Base-by-base conservation (phyloP, 1,139 yeast species). In the Magnusiomyces paraingens region DNA sequence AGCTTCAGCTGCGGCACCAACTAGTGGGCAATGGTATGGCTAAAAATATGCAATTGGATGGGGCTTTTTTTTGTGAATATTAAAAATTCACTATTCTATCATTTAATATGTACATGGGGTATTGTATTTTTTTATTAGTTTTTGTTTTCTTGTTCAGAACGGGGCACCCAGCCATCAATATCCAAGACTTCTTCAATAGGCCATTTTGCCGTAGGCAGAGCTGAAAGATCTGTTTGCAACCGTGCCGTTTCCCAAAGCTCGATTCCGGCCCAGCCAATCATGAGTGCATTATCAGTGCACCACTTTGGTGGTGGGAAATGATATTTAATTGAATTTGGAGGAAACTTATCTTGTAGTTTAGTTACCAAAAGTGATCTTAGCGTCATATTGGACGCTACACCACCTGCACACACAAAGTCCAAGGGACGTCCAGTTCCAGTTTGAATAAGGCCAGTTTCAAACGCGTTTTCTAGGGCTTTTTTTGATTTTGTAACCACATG, bases 261-360 rank as follows among this genome's bases (percentile, higher is more conserved):
- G 12, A 91, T 86, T 0, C 97, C 99, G 0, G 98, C 96, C 81
- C 95, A 87, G 0, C 97, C 99, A 53, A 93, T 93, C 99, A 93
- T 93, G 1, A 90, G 80, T 0, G 98, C 96, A 69, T 93, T 94
- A 65, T 93, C 99, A 0, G 97, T 89, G 65, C 99, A 94, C 59
- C 91, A 73, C 5, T 77, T 71, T 6, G 83, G 73, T 32, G 80
- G 83, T 0, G 97, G 96, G 62, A 84, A 90, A 62, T 80, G 81
- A 57, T 81, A 73, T 1, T 68, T 58, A 14, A 66, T 47, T 15
- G 49, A 17, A 12, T 11, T 12, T 18, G 39, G 50, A 2, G 44
- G 36, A 11, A 11, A 18, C 10, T 21, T 18, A 10, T 17, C 32
- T 18, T 17, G 21, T 29, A 84, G 64, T 20, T 74, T 72, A 0